Evolutionary conservation across 305 asterid species (phyloP), one percentile per base, ranked within the genome.

Genomic region (Plantago lanceolata): DNA sequence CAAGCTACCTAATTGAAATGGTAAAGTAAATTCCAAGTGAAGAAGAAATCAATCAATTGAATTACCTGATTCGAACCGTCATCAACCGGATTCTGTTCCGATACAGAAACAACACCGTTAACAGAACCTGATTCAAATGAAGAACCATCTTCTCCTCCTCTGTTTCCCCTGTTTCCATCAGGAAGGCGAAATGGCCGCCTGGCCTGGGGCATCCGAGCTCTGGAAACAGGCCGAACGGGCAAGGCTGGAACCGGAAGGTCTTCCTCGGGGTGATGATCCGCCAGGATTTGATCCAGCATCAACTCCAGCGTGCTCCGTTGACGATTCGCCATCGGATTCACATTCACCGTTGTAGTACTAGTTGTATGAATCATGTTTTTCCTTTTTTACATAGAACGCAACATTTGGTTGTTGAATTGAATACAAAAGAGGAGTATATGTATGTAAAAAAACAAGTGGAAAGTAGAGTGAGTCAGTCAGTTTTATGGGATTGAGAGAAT

Each of bases 301-400:
- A 86, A 73, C 86, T 89, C 96, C 66, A 89, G 69, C 12, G 90
- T 77, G 76, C 96, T 89, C 37, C 37, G 37, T 4, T 6, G 37
- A 26, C 77, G 88, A 68, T 47, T 70, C 63, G 65, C 69, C 85
- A 77, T 81, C 26, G 84, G 61, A 63, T 57, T 65, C 14, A 69
- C 50, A 24, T 75, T 59, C 69, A 71, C 75, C 2, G 28, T 24
- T 24, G 28, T n/a, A n/a, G n/a, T n/a, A n/a, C n/a, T n/a, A n/a
- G n/a, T 3, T 24, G 28, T 24, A 24, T 24, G 28, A 24, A 24
- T 24, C 28, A 24, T 24, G 28, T 24, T 24, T 24, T 24, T 1
- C 28, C 28, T 24, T 24, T 24, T 24, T 24, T 24, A 24, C 28
- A 24, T 24, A 3, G 3, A 24, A 24, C 28, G 28, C 28, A 24